phyloP scores from a whole-genome alignment of 192 early-diverging fungal genomes.

The Coemansia sp. region DNA sequence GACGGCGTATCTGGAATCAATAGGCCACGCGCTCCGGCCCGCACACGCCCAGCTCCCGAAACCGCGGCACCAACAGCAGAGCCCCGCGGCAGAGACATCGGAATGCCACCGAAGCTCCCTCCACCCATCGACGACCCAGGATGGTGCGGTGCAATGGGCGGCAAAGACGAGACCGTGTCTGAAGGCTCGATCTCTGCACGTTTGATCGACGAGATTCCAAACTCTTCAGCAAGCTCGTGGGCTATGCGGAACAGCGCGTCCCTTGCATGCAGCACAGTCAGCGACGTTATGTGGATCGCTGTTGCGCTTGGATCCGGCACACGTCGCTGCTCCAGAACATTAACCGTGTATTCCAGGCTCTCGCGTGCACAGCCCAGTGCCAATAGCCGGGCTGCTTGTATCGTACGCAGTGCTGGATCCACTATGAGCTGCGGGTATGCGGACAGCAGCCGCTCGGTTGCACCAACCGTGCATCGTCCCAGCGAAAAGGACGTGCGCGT shows the following conservation, averaged over 20 bases:
- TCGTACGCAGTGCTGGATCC: constrained; percentile 44
- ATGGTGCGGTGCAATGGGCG: neutral
- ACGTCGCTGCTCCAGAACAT: constrained; percentile 36
- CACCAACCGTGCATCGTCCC: constrained; percentile 13
- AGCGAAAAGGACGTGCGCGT: constrained; percentile 35
- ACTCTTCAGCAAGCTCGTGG: constrained; percentile 54
- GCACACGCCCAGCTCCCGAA: constrained; percentile 32
- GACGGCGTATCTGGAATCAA: constrained; percentile 46
- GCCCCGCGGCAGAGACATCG: constrained; percentile 20
- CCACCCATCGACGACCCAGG: constrained; percentile 4
- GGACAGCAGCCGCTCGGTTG: constrained; percentile 23
- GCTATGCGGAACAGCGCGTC: constrained; percentile 48
- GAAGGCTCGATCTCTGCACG: constrained; percentile 48
- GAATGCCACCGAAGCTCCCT: constrained; percentile 9
- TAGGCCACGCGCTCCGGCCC: constrained; percentile 44
- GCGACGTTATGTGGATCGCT: constrained; percentile 45
- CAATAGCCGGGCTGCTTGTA: constrained; percentile 48
- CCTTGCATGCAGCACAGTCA: constrained; percentile 36
- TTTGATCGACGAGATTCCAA: constrained; percentile 50
- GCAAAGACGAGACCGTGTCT: constrained; percentile 19
- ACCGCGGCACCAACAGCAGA: constrained; percentile 27
- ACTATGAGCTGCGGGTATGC: constrained; percentile 17
- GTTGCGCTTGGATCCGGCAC: constrained; percentile 39
- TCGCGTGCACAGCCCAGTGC: constrained; percentile 29
- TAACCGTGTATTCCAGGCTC: constrained; percentile 31